phyloP scores from a whole-genome alignment of 768 basidiomycete genomes.

The Mycena indigotica region DNA sequence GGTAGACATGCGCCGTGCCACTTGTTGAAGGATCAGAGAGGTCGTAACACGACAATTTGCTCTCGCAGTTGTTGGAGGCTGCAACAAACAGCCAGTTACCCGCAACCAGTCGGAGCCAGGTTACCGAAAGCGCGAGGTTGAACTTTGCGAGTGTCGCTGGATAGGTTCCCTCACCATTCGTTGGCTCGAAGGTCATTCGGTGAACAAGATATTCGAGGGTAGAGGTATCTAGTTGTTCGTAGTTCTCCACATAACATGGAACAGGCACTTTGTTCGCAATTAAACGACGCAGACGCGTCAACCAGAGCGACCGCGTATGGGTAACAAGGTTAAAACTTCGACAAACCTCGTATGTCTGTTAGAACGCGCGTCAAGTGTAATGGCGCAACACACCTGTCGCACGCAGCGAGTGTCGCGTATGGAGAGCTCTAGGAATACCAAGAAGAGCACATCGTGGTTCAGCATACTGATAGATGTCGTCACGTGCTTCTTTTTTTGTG shows the following conservation, averaged over 20 bases:
- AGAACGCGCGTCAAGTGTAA: too few relatives aligned
- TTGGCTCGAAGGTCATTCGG: too few relatives aligned
- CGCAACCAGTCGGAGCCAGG: background rate
- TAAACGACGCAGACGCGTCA: background rate
- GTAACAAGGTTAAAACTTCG: background rate
- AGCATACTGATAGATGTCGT: too few relatives aligned
- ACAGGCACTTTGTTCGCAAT: background rate
- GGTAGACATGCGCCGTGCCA: background rate
- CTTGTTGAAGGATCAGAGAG: background rate
- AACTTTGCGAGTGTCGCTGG: background rate
- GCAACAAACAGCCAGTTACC: background rate
- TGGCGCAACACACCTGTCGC: too few relatives aligned
- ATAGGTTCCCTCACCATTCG: too few relatives aligned
- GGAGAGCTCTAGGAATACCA: too few relatives aligned
- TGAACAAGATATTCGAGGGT: background rate
- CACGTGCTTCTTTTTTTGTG: too few relatives aligned
- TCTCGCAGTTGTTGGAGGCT: background rate
- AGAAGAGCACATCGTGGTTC: too few relatives aligned
- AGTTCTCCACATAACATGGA: background rate
- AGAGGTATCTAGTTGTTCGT: background rate
- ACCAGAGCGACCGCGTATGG: background rate
- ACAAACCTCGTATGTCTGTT: too few relatives aligned
- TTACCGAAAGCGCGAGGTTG: background rate
- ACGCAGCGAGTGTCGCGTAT: too few relatives aligned
- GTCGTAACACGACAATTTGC: background rate